These are phyloP conservation scores for Medicago arabica DNA, from an alignment of 306 rosid species.

Conservation along the genomic window DNA sequence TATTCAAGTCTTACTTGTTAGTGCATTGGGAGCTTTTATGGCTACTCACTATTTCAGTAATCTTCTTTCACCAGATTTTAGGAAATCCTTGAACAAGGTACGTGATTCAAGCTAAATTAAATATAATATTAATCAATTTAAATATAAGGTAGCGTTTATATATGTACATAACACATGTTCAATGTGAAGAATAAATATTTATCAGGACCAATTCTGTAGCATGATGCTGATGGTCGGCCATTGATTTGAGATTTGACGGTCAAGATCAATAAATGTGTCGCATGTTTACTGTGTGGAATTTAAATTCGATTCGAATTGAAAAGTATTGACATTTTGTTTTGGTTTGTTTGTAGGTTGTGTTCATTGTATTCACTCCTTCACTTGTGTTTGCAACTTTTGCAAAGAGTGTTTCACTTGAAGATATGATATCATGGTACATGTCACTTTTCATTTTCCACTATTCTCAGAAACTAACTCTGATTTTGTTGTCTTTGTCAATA, in stretches of 20 bases:
- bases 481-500: too few species aligned
- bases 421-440: slow-evolving; percentile 81
- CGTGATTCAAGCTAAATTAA: too few species aligned
- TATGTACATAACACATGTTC: background rate
- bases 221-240: background rate
- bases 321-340: background rate
- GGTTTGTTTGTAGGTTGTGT: slow-evolving; percentile 62
- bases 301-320: background rate
- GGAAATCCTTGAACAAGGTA: slow-evolving; percentile 80
- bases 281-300: background rate
- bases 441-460: background rate
- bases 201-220: slow-evolving; percentile 18
- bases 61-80: slow-evolving; percentile 65
- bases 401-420: slow-evolving; percentile 70
- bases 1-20: slow-evolving; percentile 72
- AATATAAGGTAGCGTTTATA: background rate
- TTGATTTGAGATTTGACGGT: background rate
- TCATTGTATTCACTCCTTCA: slow-evolving; percentile 82
- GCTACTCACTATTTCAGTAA: slow-evolving; percentile 59
- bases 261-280: background rate
- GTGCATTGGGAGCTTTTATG: slow-evolving; percentile 79
- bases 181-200: background rate
- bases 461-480: too few species aligned
- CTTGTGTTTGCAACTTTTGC: slow-evolving; percentile 79
- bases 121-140: too few species aligned